These are phyloP conservation scores for Psilocybe cyanescens DNA, from an alignment of 768 basidiomycete species.

Conservation along the genomic window DNA sequence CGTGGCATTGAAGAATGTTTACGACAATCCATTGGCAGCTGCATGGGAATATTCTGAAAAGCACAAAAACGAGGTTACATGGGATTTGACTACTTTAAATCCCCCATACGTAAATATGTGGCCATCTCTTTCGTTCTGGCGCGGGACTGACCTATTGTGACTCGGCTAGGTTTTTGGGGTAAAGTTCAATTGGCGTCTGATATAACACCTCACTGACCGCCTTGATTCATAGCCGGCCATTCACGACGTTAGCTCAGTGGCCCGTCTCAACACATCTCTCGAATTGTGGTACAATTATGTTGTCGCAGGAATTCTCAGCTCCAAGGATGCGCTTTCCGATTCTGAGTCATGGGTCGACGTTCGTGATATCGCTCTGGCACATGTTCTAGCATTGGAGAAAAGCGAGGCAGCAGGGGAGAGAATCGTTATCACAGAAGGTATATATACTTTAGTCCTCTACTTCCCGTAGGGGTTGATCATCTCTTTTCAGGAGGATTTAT, in stretches of 20 bases:
- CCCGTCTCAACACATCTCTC: constrained; percentile 43
- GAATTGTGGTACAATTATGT: constrained; percentile 29
- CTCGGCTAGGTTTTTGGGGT: constrained; percentile 9
- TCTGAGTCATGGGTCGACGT: constrained; percentile 48
- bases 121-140: neutral
- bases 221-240: constrained; percentile 37
- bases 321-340: constrained; percentile 17
- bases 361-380: constrained; percentile 60
- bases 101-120: constrained; percentile 27
- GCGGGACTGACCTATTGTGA: neutral
- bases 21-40: constrained; percentile 27
- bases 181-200: neutral
- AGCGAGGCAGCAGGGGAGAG: constrained; percentile 58
- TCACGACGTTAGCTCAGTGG: constrained; percentile 39
- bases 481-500: constrained; percentile 22
- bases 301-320: constrained; percentile 18
- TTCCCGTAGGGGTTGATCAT: neutral
- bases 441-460: neutral
- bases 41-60: constrained; percentile 45
- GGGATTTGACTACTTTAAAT: constrained; percentile 57
- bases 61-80: constrained; percentile 43
- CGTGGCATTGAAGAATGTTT: neutral
- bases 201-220: neutral
- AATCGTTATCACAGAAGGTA: constrained; percentile 48
- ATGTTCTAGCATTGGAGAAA: constrained; percentile 52